Percentiles rank a stretch among this genome's conserved stretches.
Evolutionary conservation across 768 basidiomycete genomes (phyloP).

Genomic region (Boletus insuetus): DNA sequence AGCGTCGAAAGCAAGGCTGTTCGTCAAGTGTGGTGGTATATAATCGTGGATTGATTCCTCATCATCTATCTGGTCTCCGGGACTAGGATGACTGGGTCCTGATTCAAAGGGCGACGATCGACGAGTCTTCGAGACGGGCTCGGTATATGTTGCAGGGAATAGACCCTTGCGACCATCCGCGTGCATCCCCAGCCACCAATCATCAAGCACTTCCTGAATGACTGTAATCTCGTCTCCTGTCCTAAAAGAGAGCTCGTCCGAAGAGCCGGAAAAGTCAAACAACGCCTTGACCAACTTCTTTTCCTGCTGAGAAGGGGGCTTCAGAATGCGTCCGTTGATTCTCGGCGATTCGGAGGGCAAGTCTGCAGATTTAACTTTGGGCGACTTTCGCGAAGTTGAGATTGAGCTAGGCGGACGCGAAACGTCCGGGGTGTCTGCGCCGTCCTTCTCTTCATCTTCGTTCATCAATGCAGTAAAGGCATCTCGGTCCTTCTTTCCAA

Average conservation of each 20-base stretch:
- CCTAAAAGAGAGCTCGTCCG: conserved; percentile 76
- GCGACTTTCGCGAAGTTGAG: conserved; percentile 28
- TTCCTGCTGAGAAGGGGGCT: conserved; percentile 48
- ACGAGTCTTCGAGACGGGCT: conserved; percentile 30
- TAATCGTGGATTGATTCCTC: conserved; percentile 18
- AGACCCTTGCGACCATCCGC: conserved; percentile 64
- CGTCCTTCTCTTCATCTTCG: conserved; percentile 35
- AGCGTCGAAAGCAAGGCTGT: conserved; percentile 29
- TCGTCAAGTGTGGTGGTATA: conserved; percentile 23
- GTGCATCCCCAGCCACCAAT: conserved; percentile 88
- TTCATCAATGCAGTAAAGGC: conserved; percentile 58
- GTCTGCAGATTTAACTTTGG: conserved; percentile 25
- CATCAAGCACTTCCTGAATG: conserved; percentile 77
- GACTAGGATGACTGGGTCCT: conserved; percentile 12
- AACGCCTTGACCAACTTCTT: conserved; percentile 63
- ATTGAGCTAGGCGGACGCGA: conserved; percentile 37
- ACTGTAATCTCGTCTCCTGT: conserved; percentile 75
- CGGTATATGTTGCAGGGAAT: conserved; percentile 79
- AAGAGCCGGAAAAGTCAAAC: conserved; percentile 70
- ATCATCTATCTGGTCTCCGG: conserved; percentile 24
- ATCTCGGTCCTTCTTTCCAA: conserved; percentile 57
- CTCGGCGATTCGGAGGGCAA: conserved; percentile 24
- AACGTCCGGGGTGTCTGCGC: conserved; percentile 23
- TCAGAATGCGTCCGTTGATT: conserved; percentile 42
- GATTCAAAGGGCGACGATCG: conserved; percentile 35